Conservation (phyloP, 345 rosid species). For the Syzygium aromaticum region DNA sequence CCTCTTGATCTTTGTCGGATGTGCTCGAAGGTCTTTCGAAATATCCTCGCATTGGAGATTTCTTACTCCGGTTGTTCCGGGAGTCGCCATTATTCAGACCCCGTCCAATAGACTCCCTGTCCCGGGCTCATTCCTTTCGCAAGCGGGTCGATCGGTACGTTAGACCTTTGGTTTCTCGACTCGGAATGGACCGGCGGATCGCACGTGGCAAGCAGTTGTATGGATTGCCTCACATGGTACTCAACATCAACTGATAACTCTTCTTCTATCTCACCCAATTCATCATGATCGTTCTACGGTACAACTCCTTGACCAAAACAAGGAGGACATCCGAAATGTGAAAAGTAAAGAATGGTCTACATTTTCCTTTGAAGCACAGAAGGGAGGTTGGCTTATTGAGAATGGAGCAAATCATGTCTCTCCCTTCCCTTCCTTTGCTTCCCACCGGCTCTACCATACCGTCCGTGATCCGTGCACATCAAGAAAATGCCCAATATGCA, state of each 20-base stretch:
- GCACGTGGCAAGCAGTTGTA: not conserved
- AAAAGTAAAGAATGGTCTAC: not conserved
- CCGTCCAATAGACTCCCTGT: accelerated
- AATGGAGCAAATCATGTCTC: not conserved
- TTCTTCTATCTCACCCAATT: not conserved
- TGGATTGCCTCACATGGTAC: not conserved
- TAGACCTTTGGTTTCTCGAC: not conserved
- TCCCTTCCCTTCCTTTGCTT: not conserved
- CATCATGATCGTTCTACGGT: not conserved
- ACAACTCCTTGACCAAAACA: not conserved
- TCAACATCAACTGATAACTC: not conserved
- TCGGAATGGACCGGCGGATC: not conserved
- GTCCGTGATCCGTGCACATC: not conserved
- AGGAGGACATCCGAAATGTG: not conserved
- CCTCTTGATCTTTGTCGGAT: not conserved
- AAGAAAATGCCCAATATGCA: not conserved
- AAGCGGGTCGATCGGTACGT: accelerated
- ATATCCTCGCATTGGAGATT: not conserved
- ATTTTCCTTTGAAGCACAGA: not conserved
- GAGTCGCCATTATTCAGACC: not conserved
- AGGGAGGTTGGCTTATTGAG: not conserved
- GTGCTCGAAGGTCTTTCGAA: not conserved
- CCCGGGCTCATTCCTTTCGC: not conserved
- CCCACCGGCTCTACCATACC: not conserved
- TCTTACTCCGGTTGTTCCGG: not conserved